phyloP scores from a whole-genome alignment of 768 basidiomycete species.

The Grammothele lineata region DNA sequence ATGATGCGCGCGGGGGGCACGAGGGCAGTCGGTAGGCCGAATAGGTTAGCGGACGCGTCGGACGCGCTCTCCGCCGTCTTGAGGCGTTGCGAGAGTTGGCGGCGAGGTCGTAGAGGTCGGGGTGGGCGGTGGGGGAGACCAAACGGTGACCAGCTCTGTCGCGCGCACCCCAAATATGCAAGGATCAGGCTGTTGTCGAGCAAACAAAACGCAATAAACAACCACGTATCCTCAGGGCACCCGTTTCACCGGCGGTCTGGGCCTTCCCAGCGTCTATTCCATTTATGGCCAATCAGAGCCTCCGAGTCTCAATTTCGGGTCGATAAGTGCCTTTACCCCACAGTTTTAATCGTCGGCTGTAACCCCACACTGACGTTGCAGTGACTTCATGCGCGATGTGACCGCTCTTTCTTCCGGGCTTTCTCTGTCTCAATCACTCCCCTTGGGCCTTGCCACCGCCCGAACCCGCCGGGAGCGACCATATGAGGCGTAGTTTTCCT shows the following conservation, averaged over 20 bases:
- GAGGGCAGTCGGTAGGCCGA: slow-evolving; percentile 12
- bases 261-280: no score
- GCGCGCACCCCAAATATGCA: slow-evolving; percentile 15
- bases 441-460: no score
- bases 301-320: not conserved
- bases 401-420: not conserved
- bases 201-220: slow-evolving; percentile 3
- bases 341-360: no score
- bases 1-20: slow-evolving; percentile 16
- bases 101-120: slow-evolving; percentile 8
- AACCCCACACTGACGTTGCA: not conserved
- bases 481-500: no score
- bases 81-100: slow-evolving; percentile 4
- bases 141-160: no score
- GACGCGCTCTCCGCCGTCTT: slow-evolving; percentile 9
- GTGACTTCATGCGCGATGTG: no score
- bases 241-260: slow-evolving; percentile 7
- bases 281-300: no score
- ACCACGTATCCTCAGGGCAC: not conserved
- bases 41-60: slow-evolving; percentile 14
- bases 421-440: no score
- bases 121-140: slow-evolving; percentile 2
- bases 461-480: no score
- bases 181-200: slow-evolving; percentile 2
- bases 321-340: no score